These are phyloP conservation scores for Leccinellum albellum DNA, from an alignment of 768 basidiomycete genomes.

Conservation along the genomic window DNA sequence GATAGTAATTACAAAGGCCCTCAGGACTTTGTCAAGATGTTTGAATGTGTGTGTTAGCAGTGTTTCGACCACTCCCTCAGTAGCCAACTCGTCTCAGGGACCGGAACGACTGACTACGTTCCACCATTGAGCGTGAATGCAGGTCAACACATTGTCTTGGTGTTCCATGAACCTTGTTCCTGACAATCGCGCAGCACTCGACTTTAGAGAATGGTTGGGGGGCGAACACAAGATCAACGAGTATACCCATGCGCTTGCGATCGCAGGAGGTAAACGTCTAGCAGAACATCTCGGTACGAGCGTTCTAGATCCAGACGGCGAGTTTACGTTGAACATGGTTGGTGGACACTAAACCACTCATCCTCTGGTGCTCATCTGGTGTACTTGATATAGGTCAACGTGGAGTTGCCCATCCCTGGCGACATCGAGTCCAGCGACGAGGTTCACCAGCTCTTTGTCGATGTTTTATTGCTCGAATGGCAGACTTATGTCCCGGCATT, in stretches of 20 bases:
- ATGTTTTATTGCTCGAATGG: constrained; percentile 23
- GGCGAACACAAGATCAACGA: constrained; percentile 69
- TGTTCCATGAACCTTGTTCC: background rate
- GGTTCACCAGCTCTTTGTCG: constrained; percentile 11
- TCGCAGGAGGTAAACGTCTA: constrained; percentile 59
- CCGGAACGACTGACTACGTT: constrained; percentile 56
- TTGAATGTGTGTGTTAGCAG: constrained; percentile 33
- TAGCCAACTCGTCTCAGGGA: constrained; percentile 43
- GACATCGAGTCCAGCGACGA: constrained; percentile 20
- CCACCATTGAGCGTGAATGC: constrained; percentile 51
- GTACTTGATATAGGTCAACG: constrained; percentile 32
- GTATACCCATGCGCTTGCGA: constrained; percentile 68
- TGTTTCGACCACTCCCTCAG: background rate
- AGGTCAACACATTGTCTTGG: constrained; percentile 34
- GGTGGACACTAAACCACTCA: background rate
- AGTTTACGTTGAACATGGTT: constrained; percentile 72
- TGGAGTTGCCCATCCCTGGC: constrained; percentile 36
- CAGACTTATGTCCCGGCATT: constrained; percentile 9
- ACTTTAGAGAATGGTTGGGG: constrained; percentile 70
- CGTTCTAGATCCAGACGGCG: constrained; percentile 57
- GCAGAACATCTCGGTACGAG: constrained; percentile 58
- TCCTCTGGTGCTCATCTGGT: background rate
- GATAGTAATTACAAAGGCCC: constrained; percentile 31
- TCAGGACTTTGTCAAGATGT: constrained; percentile 47
- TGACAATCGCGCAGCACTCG: constrained; percentile 46